phyloP scores from a whole-genome alignment of 225 moss, liverwort and hornwort species.

The Pseudoscleropodium purum region DNA sequence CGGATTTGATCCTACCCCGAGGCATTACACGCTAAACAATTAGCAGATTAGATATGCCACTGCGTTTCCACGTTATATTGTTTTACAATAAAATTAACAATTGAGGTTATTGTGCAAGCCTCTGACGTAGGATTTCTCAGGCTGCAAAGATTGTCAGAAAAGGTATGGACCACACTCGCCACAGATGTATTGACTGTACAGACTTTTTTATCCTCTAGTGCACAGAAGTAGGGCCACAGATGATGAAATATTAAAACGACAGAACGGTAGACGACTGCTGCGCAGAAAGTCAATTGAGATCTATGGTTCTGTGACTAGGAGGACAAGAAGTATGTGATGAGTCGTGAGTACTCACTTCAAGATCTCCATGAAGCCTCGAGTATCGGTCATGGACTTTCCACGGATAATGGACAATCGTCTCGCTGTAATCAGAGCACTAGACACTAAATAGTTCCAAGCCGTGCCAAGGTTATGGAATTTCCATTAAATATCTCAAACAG shows the following conservation, averaged over 20 bases:
- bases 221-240: neutral
- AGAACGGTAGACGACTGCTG: neutral
- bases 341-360: neutral
- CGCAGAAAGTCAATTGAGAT: neutral
- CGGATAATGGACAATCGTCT: neutral
- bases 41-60: neutral
- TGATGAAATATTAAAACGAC: neutral
- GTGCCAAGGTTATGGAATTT: neutral
- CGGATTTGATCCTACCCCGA: neutral
- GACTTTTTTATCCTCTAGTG: neutral
- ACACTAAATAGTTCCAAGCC: neutral
- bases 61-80: too few species aligned
- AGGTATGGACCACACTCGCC: neutral
- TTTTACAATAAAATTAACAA: neutral
- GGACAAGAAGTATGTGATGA: neutral
- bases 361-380: neutral
- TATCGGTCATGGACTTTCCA: neutral
- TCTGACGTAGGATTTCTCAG: neutral
- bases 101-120: neutral
- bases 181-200: neutral
- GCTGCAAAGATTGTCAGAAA: neutral
- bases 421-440: neutral
- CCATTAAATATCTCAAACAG: neutral
- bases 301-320: neutral
- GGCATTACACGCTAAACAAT: neutral